Base-by-base conservation (phyloP, 2,329 filamentous ascomycete genomes). In the Kalmusia sp. region DNA sequence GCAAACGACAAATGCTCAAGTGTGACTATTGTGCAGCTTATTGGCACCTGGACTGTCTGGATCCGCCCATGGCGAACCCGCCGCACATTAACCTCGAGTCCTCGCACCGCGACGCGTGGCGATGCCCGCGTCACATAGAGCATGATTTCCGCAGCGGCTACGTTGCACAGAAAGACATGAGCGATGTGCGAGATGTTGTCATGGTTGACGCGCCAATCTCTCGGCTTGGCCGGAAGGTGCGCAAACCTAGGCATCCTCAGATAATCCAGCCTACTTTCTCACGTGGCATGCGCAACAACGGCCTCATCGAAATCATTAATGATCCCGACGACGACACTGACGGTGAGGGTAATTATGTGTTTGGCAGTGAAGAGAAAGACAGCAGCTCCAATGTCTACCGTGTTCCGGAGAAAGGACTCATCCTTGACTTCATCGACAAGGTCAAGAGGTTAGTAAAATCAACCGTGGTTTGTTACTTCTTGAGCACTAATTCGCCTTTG, bases 21-120 rank as follows among this genome's bases (percentile, higher is more conserved):
- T 99, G 93, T 78, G 92, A 92, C 73, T 85, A 84, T 66, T 99
- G 93, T 75, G 81, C 85, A 11, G 82, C 91, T 28, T 84, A 88
- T 68, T 99, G 93, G 90, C 95, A 99, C 77, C 80, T 96, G 46
- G 93, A 98, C 74, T 99, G 95, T 75, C 79, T 96, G 14, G 88
- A 96, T 69, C 91, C 92, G 24, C 93, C 93, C 28, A 78, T 93
- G 68, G 87, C 92, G 28, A 86, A 90, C 50, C 90, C 92, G 33
- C 93, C 93, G 9, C 83, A 87, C 49, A 70, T 75, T 52, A 67
- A 64, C 55, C 62, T 68, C 40, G 70, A 82, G 45, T 79, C 80
- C 60, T 79, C 80, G 45, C 81, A 88, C 46, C 86, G 88, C 40
- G 79, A 80, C 66, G 89, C 87, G 50, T 99, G 92, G 91, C 89